Evolutionary conservation across 73 alveolate genomes (phyloP).

Genomic region (Tetrahymena elliotti): DNA sequence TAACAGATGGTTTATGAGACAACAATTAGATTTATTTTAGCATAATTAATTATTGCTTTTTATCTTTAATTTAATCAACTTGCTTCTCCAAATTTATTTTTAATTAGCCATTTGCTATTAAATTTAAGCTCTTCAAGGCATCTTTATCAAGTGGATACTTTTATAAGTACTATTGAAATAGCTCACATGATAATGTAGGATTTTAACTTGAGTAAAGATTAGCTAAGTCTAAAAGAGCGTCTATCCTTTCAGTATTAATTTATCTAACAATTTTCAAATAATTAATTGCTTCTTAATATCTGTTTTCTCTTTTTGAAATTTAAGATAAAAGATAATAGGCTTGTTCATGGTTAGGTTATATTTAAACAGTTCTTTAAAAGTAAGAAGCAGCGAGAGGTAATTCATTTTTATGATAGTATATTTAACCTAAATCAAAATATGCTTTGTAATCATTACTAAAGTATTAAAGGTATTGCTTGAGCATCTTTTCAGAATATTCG

Average conservation of each 20-base stretch:
- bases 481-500: neutral
- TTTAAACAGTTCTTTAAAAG: neutral
- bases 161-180: neutral
- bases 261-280: neutral
- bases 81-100: too few species aligned
- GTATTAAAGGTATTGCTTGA: neutral
- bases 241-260: neutral
- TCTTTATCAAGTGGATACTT: neutral
- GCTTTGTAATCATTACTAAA: neutral
- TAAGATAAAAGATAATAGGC: neutral
- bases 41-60: neutral
- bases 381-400: neutral
- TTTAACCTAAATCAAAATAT: neutral
- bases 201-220: neutral
- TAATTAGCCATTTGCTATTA: neutral
- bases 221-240: neutral
- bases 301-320: neutral
- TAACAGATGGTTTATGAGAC: neutral
- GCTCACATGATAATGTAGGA: neutral
- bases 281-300: neutral
- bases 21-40: too few species aligned
- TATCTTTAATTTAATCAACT: neutral
- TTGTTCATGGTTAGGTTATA: neutral
- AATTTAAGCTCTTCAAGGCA: neutral
- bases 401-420: neutral